Evolutionary conservation across 805 yeast genomes (phyloP), one percentile per base, ranked within the genome.

Genomic region (Candida argentea): DNA sequence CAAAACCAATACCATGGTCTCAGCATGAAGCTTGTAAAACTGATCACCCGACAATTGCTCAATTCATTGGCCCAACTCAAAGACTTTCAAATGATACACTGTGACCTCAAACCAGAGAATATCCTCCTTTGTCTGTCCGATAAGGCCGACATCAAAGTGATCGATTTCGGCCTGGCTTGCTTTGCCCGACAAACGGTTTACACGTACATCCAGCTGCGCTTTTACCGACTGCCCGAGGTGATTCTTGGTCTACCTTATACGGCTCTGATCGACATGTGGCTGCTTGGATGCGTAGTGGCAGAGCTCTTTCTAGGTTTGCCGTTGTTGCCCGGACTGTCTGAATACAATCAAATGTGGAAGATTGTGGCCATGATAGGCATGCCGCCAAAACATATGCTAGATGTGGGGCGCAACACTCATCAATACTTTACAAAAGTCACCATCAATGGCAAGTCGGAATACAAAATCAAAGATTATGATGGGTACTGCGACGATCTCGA

Each of bases 341-440:
- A 91, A 52, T 91, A 77, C 52, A 86, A 89, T 48, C 96, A 89
- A 53, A 58, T 93, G 24, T 65, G 73, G 36, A 75, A 95, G 40
- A 86, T 91, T 21, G 73, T 79, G 3, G 78, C 79, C 24, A 80
- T 86, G 62, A 52, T 89, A 34, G 95, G 94, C 0, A 52, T 62
- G 37, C 98, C 98, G 14, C 96, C 95, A 7, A 60, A 78, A 14
- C 94, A 95, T 84, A 91, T 91, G 98, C 65, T 89, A 39, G 96
- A 89, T 38, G 85, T 83, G 75, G 98, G 97, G 16, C 79, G 84
- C 39, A 85, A 79, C 50, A 67, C 94, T 1, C 55, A 65, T 25
- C 73, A 76, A 40, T 91, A 80, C 41, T 66, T 81, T 55, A 70
- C 69, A 32, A 70, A 70, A 37, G 35, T 39, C 22, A 24, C 18